These are phyloP conservation scores for Spathaspora hagerdaliae DNA, from an alignment of 805 yeast genomes.

Conservation along the genomic window DNA sequence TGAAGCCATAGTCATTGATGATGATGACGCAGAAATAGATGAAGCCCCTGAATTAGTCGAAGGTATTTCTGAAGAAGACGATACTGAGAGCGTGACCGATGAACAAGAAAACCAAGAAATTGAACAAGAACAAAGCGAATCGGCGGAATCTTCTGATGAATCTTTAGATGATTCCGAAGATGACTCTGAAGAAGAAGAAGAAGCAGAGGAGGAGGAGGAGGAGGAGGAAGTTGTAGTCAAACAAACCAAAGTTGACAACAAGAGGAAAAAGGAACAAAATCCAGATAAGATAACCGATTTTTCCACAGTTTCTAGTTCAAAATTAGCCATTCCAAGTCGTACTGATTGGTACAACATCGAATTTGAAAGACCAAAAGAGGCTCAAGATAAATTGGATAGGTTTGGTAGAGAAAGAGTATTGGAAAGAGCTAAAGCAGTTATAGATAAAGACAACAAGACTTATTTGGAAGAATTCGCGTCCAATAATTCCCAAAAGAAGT, in stretches of 20 bases:
- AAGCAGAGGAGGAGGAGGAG: constrained; percentile 11
- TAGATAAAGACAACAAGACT: constrained; percentile 65
- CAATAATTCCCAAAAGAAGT: constrained; percentile 77
- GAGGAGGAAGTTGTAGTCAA: constrained; percentile 13
- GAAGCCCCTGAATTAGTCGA: constrained; percentile 18
- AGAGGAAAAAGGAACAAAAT: constrained; percentile 15
- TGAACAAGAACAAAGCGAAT: constrained; percentile 15
- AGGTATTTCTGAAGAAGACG: constrained; percentile 37
- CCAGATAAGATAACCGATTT: constrained; percentile 32
- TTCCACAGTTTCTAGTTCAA: constrained; percentile 52
- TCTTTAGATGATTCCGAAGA: constrained; percentile 23
- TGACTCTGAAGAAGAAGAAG: constrained; percentile 25
- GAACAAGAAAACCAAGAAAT: constrained; percentile 13
- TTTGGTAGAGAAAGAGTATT: constrained; percentile 58
- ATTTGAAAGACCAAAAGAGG: constrained; percentile 14
- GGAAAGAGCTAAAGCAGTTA: constrained; percentile 60
- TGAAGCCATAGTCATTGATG: constrained; percentile 29
- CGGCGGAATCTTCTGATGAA: constrained; percentile 14
- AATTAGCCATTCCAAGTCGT: constrained; percentile 55
- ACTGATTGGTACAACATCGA: constrained; percentile 76
- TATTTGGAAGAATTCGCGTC: constrained; percentile 73
- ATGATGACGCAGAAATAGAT: constrained; percentile 21
- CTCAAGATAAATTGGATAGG: constrained; percentile 38
- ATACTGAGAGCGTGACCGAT: constrained; percentile 15
- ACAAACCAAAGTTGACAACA: constrained; percentile 14